phyloP scores from a whole-genome alignment of 768 basidiomycete genomes.

The Leccinum barrowsii region DNA sequence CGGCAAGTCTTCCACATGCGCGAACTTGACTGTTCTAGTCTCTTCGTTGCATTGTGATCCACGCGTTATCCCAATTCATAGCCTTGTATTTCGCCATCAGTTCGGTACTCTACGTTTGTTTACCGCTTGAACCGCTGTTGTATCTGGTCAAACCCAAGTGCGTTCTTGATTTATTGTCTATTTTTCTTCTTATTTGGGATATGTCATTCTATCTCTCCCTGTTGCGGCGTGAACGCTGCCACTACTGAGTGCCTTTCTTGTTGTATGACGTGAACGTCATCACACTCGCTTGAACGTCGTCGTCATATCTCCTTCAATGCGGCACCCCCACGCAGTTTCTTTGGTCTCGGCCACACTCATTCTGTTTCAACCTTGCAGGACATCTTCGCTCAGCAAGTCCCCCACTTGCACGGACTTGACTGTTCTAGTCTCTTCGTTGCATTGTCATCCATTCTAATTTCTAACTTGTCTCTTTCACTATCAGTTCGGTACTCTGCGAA shows the following conservation, averaged over 20 bases:
- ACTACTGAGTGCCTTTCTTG: background rate
- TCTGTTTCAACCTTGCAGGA: background rate
- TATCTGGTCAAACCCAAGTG: too few species aligned
- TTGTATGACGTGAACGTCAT: background rate
- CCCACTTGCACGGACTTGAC: background rate
- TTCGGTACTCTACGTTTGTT: background rate
- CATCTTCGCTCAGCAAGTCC: background rate
- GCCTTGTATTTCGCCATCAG: background rate
- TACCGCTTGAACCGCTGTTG: too few species aligned
- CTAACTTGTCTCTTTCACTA: too few species aligned
- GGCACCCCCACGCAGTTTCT: too few species aligned
- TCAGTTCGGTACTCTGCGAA: too few species aligned
- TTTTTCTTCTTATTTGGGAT: too few species aligned
- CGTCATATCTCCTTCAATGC: background rate
- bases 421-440: background rate
- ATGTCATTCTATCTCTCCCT: too few species aligned
- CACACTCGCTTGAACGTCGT: background rate
- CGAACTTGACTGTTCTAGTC: background rate
- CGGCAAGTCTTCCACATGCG: background rate
- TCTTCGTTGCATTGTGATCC: background rate
- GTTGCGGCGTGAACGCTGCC: too few species aligned
- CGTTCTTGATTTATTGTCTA: too few species aligned
- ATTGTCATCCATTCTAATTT: too few species aligned
- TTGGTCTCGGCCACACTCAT: background rate
- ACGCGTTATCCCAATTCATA: background rate